Base-by-base conservation (phyloP, 495 filamentous ascomycete species). In the Parmelia sp. region DNA sequence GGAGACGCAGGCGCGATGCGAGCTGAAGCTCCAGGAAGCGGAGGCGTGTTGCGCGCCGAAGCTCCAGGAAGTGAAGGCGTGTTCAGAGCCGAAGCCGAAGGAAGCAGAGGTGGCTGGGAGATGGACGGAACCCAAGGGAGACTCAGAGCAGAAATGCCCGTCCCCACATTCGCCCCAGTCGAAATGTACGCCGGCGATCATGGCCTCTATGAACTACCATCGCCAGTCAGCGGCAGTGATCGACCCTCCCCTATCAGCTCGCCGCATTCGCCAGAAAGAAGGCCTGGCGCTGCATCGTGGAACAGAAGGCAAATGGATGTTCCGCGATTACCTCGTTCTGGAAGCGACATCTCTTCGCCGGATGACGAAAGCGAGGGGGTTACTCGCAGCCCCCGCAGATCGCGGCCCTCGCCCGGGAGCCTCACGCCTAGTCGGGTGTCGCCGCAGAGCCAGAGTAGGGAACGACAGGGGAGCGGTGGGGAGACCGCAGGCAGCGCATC, bases 111-210 rank as follows among this genome's bases (percentile, higher is more conserved):
- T 49, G 42, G 65, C 11, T 53, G 56, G 23, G 67, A 69, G 55
- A 71, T 71, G 60, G 69, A 69, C n/a, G 66, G 63, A 40, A 61
- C 47, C 10, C 45, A 57, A 40, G 68, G 40, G 14, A 51, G 51
- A 15, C 60, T 56, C 14, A 45, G 42, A n/a, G 62, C 58, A 58
- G 66, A 68, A 29, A 57, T 68, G 58, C 62, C 55, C 12, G 67
- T 56, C 15, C 37, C 58, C 35, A 19, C 39, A 29, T 47, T 58
- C 21, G 58, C 49, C 5, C 66, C 66, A 25, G 66, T 68, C 3
- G 66, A 68, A 39, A 53, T 68, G 51, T 65, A 64, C 47, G 66
- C 66, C 29, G 66, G 66, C 17, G 36, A 58, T 23, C 53, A 65
- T 23, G 66, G 66, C 27, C 60, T 68, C 17, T 55, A 59, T 42